phyloP scores from a whole-genome alignment of 805 yeast species.

The Starmerella vitae region DNA sequence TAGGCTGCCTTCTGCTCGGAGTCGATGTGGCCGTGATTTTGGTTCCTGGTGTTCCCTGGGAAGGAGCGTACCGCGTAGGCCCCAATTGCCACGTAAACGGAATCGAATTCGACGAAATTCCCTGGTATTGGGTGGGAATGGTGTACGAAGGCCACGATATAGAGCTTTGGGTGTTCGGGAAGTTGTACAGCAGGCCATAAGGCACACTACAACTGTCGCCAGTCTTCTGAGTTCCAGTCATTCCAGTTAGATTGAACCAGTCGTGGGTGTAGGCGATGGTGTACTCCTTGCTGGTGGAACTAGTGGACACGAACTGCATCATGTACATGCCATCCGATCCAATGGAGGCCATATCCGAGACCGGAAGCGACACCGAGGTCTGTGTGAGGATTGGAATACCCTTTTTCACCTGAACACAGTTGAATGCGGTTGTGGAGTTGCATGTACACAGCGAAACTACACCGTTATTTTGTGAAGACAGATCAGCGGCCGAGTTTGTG shows the following conservation, averaged over 20 bases:
- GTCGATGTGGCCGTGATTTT: constrained; percentile 42
- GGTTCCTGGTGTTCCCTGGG: constrained; percentile 79
- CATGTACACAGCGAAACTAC: constrained; percentile 60
- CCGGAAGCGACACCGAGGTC: constrained; percentile 8
- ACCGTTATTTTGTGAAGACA: constrained; percentile 34
- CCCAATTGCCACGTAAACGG: constrained; percentile 76
- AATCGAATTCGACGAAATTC: constrained; percentile 26
- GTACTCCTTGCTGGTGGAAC: constrained; percentile 44
- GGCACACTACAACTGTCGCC: constrained; percentile 7
- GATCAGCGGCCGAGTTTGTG: constrained; percentile 36
- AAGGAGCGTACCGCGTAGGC: constrained; percentile 67
- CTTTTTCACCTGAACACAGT: constrained; percentile 24
- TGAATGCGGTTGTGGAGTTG: constrained; percentile 33
- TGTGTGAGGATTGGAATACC: constrained; percentile 22
- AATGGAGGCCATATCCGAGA: constrained; percentile 28
- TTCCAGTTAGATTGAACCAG: constrained; percentile 45
- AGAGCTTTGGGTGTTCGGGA: constrained; percentile 14
- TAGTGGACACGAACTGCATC: constrained; percentile 46
- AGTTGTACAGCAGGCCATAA: constrained; percentile 3
- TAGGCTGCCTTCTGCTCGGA: constrained; percentile 53
- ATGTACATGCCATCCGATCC: constrained; percentile 58
- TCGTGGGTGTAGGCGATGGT: constrained; percentile 11
- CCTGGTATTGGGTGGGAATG: constrained; percentile 7
- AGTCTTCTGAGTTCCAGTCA: constrained; percentile 44
- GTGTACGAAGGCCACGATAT: constrained; percentile 14